phyloP scores from a whole-genome alignment of 345 rosid species.

The Hevea brasiliensis region DNA sequence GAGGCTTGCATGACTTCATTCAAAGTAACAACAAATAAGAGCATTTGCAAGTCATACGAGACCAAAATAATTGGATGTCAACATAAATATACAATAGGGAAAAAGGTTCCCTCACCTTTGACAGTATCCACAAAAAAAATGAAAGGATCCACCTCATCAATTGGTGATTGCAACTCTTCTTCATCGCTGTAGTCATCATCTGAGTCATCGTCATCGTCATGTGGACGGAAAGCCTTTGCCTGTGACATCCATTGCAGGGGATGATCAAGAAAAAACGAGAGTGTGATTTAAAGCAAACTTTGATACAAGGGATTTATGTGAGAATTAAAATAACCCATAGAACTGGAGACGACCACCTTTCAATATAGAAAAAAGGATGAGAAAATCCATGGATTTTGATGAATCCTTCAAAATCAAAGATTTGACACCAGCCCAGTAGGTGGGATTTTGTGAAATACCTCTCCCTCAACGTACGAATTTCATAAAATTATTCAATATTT shows the following conservation, averaged over 20 bases:
- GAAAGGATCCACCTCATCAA: constrained; percentile 97
- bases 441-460: not conserved
- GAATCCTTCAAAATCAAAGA: not conserved
- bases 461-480: not conserved
- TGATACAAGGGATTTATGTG: not conserved
- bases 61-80: not conserved
- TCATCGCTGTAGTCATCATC: constrained; percentile 94
- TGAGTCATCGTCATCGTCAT: constrained; percentile 70
- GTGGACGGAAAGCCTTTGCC: constrained; percentile 74
- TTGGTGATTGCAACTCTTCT: constrained; percentile 92
- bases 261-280: not conserved
- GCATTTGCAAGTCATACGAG: not conserved
- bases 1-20: constrained; percentile 69
- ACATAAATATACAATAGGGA: not conserved
- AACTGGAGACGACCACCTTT: not conserved
- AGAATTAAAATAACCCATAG: not conserved
- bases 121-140: constrained; percentile 83
- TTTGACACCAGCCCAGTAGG: not conserved
- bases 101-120: constrained; percentile 49
- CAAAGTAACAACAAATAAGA: not conserved
- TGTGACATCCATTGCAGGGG: too few relatives aligned
- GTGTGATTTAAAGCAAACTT: not conserved
- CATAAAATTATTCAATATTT: not conserved
- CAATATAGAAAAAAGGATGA: not conserved
- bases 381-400: not conserved